Percentiles rank a stretch among this genome's conserved stretches.
Conservation (phyloP, 78 protist species). For the Dictyostelium firmibasis region DNA sequence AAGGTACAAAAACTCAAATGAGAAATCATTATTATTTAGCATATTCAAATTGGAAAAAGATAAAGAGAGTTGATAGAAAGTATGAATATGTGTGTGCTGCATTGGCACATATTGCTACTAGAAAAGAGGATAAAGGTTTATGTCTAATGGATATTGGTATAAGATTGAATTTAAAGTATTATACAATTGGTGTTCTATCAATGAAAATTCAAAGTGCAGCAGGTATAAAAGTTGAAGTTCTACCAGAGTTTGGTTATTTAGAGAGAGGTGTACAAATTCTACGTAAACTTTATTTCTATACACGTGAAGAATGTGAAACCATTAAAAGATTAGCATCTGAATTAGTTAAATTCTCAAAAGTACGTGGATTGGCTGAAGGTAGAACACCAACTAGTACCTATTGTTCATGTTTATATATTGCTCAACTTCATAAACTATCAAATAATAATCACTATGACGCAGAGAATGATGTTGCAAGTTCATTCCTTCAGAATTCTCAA, state of each 20-base stretch:
- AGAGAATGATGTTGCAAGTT: neutral
- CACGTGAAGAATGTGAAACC: neutral
- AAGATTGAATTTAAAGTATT: neutral
- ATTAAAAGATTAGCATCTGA: neutral
- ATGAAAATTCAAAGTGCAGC: neutral
- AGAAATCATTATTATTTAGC: conserved; percentile 9
- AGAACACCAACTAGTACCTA: neutral
- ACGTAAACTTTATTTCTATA: neutral
- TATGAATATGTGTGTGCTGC: neutral
- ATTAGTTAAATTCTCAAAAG: neutral
- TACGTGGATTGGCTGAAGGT: neutral
- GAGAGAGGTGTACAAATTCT: neutral
- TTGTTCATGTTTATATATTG: neutral
- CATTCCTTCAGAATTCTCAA: neutral
- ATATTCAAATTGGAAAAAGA: neutral
- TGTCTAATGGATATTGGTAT: neutral
- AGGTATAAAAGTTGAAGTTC: neutral
- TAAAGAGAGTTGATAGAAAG: neutral
- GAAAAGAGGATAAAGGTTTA: neutral
- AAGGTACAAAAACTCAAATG: neutral
- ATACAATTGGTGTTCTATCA: neutral
- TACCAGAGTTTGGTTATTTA: neutral
- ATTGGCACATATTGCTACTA: neutral
- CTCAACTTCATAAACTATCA: neutral
- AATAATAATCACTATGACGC: neutral